Evolutionary conservation across 148 eudicot species (phyloP).

Genomic region (Nyssa sinensis): DNA sequence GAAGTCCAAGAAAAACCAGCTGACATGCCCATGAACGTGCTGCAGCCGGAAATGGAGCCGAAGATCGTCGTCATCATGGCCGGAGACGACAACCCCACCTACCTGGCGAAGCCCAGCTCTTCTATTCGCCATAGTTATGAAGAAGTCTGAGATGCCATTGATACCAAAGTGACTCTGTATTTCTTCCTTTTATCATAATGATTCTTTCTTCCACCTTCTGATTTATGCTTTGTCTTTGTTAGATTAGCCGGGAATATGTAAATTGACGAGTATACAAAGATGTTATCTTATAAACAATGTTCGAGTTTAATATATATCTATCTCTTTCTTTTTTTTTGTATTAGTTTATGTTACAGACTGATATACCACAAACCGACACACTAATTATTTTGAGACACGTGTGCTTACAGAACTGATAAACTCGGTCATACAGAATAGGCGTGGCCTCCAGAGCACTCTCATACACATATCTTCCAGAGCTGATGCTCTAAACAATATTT

Average conservation of each 20-base stretch:
- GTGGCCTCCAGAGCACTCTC: too few relatives aligned
- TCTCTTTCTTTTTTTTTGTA: not conserved
- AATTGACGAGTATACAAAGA: conserved; percentile 1
- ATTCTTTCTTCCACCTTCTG: not conserved
- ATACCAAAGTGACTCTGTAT: too few relatives aligned
- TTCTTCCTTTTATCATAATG: too few relatives aligned
- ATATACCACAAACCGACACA: too few relatives aligned
- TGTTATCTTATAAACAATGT: too few relatives aligned
- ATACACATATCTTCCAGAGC: too few relatives aligned
- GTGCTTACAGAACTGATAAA: too few relatives aligned
- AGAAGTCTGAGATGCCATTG: conserved; percentile 6
- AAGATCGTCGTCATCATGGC: conserved; percentile 69
- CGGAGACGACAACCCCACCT: conserved; percentile 56
- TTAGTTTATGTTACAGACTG: too few relatives aligned
- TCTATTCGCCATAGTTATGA: conserved; percentile 9
- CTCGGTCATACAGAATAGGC: not conserved
- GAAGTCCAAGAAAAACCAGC: conserved; percentile 14
- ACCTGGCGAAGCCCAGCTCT: conserved; percentile 44
- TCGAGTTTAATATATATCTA: not conserved
- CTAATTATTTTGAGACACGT: too few relatives aligned
- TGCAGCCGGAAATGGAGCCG: conserved; percentile 34
- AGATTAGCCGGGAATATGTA: not conserved
- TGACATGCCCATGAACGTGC: not conserved
- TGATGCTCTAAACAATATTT: too few relatives aligned
- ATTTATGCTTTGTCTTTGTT: not conserved